phyloP scores from a whole-genome alignment of 148 eudicot species.

The Fallopia convolvulus region DNA sequence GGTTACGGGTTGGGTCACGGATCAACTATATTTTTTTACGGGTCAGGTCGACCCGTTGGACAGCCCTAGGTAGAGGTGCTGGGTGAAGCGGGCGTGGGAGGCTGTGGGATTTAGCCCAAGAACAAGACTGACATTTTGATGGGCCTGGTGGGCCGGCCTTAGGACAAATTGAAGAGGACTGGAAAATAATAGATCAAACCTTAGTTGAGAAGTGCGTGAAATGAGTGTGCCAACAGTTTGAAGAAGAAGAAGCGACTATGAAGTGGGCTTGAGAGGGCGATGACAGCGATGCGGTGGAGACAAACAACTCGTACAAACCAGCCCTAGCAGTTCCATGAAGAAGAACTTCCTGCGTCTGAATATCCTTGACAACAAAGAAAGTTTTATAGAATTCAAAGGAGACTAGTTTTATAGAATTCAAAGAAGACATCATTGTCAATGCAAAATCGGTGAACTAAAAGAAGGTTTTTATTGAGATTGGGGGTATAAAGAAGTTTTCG shows the following conservation, averaged over 20 bases:
- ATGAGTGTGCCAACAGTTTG: not conserved
- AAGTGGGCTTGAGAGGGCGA: not conserved
- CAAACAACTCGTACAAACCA: constrained; percentile 4
- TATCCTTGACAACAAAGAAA: constrained; percentile 15
- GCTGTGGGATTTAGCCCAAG: not conserved
- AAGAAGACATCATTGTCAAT: constrained; percentile 14
- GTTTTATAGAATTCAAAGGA: no score
- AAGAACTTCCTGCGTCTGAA: not conserved
- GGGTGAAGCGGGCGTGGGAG: not conserved
- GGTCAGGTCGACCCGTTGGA: no score
- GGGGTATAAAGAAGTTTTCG: no score
- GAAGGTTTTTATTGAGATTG: not conserved
- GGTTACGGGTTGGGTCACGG: no score
- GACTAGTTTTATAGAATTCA: constrained; percentile 13
- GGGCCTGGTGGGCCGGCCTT: not conserved
- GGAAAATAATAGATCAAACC: not conserved
- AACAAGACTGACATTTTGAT: not conserved
- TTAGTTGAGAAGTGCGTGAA: not conserved
- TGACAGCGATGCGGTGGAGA: not conserved
- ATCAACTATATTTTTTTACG: no score
- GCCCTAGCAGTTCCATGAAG: not conserved
- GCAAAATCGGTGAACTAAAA: not conserved
- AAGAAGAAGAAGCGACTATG: no score
- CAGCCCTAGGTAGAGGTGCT: not conserved
- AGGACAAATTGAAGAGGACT: not conserved